phyloP scores from a whole-genome alignment of 768 basidiomycete genomes.

The Tephrocybe sp. region DNA sequence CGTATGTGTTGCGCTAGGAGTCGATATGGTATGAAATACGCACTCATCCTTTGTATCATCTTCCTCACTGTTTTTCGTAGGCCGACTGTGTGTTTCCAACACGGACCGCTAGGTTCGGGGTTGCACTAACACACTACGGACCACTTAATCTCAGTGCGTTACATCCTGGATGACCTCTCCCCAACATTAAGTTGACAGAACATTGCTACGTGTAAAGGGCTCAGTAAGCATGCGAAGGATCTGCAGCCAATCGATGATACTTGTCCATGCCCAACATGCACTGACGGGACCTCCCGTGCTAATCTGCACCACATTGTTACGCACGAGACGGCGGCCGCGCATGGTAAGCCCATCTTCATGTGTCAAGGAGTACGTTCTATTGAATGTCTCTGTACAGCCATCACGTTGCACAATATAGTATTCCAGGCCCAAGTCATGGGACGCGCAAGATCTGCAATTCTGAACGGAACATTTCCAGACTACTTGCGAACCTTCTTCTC shows the following conservation, averaged over 20 bases:
- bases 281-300: conserved; percentile 63
- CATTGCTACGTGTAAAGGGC: conserved; percentile 51
- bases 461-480: conserved; percentile 73
- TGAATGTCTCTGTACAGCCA: conserved; percentile 41
- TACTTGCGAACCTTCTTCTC: conserved; percentile 78
- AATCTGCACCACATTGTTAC: conserved; percentile 75
- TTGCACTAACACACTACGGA: conserved; percentile 80
- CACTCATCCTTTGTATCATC: neutral
- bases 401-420: conserved; percentile 81
- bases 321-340: conserved; percentile 83
- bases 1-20: conserved; percentile 88
- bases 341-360: conserved; percentile 49
- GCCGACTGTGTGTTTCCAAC: conserved; percentile 95
- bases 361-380: conserved; percentile 16
- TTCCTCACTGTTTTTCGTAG: conserved; percentile 33
- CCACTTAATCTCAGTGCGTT: conserved; percentile 78
- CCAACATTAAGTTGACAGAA: neutral
- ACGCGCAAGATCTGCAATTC: conserved; percentile 77
- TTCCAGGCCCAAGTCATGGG: conserved; percentile 91
- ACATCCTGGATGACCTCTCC: neutral
- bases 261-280: conserved; percentile 89
- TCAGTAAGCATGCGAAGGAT: conserved; percentile 71
- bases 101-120: conserved; percentile 87
- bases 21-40: conserved; percentile 72
- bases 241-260: conserved; percentile 69